Evolutionary conservation across 2,329 filamentous ascomycete genomes (phyloP), one percentile per base, ranked within the genome.

Genomic region (Talaromyces sp.): DNA sequence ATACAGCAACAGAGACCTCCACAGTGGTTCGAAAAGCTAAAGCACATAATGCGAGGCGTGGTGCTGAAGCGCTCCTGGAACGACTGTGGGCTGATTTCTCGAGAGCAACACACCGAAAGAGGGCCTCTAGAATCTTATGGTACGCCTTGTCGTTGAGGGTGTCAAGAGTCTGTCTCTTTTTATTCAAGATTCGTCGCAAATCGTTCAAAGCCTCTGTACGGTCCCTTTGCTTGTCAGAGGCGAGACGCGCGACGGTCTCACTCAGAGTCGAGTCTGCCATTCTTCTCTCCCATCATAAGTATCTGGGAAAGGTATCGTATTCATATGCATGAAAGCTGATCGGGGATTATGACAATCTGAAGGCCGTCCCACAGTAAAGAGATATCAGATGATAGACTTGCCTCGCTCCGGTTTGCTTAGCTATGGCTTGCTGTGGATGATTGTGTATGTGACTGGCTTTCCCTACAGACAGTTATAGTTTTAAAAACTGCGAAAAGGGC

Each of bases 91-190:
- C 74, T 10, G 87, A 82, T 73, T 91, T 92, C 70, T 97, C 93
- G 14, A 83, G 77, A 85, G 85, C 73, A 84, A 89, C 83, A 68
- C 88, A 88, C 62, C 85, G 84, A 73, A 97, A 97, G 2, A 98
- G 80, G 1, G 87, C 85, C 72, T 97, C 92, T 70, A 92, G 91
- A 50, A 97, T 87, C 66, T 86, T 85, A 73, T 95, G 90, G 70
- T 91, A 96, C n/a, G 86, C 85, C 73, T 90, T 91, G 73, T 96
- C 92, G 54, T 85, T 85, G 39, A 97, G 81, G 6, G 73, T 72
- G 39, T 80, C 76, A 67, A 80, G 68, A 64, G 73, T 77, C 27
- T 74, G 70, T 50, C 72, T 75, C 37, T 71, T 78, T 70, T 79
- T 83, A 69, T 85, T 85, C 37, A 89, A 76, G 62, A 87, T 82